A percentile compares a stretch with the other conserved stretches of the same genome.
Evolutionary conservation across 257 asterid species (phyloP).

Genomic region (Nyctanthes arbortristis): DNA sequence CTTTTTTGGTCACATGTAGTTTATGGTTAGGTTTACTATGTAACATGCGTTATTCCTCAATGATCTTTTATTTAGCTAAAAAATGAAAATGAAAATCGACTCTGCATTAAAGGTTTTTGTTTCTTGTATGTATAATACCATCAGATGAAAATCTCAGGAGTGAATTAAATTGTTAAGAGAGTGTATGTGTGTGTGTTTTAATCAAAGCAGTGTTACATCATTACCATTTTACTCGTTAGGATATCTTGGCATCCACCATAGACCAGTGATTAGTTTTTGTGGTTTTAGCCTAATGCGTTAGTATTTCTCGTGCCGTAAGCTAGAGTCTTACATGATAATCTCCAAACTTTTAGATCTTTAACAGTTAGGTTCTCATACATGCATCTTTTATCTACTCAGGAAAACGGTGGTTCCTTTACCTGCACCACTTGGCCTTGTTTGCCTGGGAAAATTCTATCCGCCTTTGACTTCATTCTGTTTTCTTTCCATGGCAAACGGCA

Average conservation of each 20-base stretch:
- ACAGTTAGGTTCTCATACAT: constrained; percentile 17
- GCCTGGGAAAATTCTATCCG: constrained; percentile 63
- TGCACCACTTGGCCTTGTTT: constrained; percentile 75
- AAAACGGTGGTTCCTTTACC: constrained; percentile 92
- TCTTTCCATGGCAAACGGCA: constrained; percentile 78
- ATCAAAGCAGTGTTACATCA: not conserved
- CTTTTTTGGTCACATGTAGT: not conserved
- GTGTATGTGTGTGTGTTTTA: too few species aligned
- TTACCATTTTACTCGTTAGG: not conserved
- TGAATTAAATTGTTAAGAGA: not conserved
- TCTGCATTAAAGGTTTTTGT: not conserved
- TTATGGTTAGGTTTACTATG: not conserved
- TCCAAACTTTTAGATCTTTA: not conserved
- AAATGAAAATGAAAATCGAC: not conserved
- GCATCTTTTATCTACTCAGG: constrained; percentile 42
- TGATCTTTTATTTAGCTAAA: not conserved
- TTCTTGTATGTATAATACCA: too few species aligned
- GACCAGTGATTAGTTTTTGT: not conserved
- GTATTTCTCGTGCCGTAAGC: not conserved
- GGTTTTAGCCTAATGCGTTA: not conserved
- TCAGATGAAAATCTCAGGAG: not conserved
- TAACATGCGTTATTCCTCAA: not conserved
- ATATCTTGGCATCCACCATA: not conserved
- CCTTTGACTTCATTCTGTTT: constrained; percentile 62
- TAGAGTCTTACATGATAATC: not conserved